Base-by-base conservation (phyloP, 768 basidiomycete genomes). In the Suillus americanus region DNA sequence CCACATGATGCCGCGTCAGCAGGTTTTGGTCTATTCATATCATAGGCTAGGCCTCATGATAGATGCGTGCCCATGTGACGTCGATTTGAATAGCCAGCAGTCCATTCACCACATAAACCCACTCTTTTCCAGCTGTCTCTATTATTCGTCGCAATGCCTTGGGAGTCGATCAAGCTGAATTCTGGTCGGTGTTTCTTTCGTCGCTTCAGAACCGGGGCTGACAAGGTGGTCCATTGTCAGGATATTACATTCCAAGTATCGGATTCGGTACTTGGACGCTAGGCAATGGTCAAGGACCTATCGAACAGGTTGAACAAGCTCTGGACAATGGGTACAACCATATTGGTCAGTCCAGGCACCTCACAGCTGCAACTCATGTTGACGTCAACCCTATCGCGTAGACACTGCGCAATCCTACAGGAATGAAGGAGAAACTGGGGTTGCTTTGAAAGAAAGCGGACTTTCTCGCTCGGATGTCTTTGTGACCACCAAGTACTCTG, bases 401-500 rank as follows among this genome's bases (percentile, higher is more conserved):
- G 87, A 87, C 67, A 89, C 87, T 2, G 87, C 86, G 1, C 86
- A 89, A 69, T 23, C 73, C 2, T 90, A 89, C 72, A 66, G 79
- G 18, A 89, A 89, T 62, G 87, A 89, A 74, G 71, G 70, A 5
- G 86, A 89, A 68, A 83, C 82, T 1, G 64, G 72, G 5, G 41
- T 38, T 38, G 68, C 70, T 70, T 9, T 69, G 72, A 79, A 77
- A 25, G 83, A 89, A 66, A 87, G 84, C 65, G 87, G 87, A 1
- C 79, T 87, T 12, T 69, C 79, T 45, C 82, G 88, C 23, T 63
- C 79, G 13, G 85, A 88, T 1, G 67, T 90, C 33, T 90, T 80
- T 72, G 82, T 91, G 67, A 90, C 88, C 1, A 89, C 88, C 40
- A 89, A 89, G 68, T 89, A 82, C 69, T 86, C 86, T 12, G 85